Percentiles rank a stretch among this genome's conserved stretches.
These are phyloP conservation scores for Aureobasidium vineae DNA, from an alignment of 2,329 filamentous ascomycete species.

Conservation along the genomic window DNA sequence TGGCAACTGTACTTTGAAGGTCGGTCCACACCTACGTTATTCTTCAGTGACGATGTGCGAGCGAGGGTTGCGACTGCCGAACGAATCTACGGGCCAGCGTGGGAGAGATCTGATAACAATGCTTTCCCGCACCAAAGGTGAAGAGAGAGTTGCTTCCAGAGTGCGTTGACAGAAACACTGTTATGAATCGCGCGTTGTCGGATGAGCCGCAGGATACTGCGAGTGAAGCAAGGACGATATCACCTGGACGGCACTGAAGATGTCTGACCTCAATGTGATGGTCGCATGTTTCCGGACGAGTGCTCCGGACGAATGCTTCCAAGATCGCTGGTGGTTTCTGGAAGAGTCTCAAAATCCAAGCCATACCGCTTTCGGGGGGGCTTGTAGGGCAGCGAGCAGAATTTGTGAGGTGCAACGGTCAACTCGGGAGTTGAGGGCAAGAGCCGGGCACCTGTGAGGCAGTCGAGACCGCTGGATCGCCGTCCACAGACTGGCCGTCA, in stretches of 20 bases:
- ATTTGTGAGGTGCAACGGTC: conserved; percentile 10
- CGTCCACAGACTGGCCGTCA: not conserved
- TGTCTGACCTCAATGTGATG: not conserved
- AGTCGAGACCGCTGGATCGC: not conserved
- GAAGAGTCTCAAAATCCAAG: not conserved
- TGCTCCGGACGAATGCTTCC: not conserved
- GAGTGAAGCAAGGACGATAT: not conserved
- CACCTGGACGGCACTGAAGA: not conserved
- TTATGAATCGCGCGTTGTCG: not conserved
- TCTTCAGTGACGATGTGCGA: not conserved
- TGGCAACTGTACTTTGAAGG: not conserved
- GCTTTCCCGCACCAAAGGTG: not conserved
- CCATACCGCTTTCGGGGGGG: conserved; percentile 4
- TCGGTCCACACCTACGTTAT: not conserved
- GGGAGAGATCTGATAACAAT: not conserved
- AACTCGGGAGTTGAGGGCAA: not conserved
- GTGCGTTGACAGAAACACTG: not conserved
- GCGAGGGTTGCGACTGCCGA: not conserved
- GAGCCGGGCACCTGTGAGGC: not conserved
- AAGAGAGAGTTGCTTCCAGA: not conserved
- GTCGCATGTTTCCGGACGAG: no score
- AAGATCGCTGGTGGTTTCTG: not conserved
- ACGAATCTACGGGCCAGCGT: not conserved
- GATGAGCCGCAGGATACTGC: not conserved
- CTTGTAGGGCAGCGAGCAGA: conserved; percentile 13